A percentile compares a stretch with the other conserved stretches of the same genome.
Evolutionary conservation across 1,139 yeast species (phyloP).

Genomic region (Taphrina betulina): DNA sequence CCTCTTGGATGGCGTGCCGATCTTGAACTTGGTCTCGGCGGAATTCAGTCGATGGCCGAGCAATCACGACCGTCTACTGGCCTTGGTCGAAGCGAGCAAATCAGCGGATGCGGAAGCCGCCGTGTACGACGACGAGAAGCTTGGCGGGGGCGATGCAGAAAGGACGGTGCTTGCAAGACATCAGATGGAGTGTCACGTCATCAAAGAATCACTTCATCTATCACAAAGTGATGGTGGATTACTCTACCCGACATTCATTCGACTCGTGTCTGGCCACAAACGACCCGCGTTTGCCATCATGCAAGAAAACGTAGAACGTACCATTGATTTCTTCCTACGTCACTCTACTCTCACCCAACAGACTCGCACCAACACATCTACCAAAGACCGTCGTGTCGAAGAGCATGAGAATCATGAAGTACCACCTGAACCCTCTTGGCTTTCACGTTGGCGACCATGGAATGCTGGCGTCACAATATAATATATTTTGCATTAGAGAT

Average conservation of each 20-base stretch:
- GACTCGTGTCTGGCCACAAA: neutral
- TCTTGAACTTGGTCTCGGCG: slow-evolving; percentile 5
- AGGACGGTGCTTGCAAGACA: neutral
- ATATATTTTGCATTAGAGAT: too few relatives aligned
- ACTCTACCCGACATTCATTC: neutral
- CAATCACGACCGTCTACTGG: slow-evolving; percentile 5
- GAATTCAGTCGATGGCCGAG: slow-evolving; percentile 7
- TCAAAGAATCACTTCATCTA: slow-evolving; percentile 8
- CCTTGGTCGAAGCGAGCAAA: neutral
- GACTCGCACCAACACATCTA: too few relatives aligned
- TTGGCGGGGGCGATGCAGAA: too few relatives aligned
- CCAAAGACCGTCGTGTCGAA: too few relatives aligned
- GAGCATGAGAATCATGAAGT: too few relatives aligned
- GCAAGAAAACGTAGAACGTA: slow-evolving; percentile 7
- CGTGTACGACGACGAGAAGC: too few relatives aligned
- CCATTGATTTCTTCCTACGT: neutral
- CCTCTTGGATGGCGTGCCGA: neutral
- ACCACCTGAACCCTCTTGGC: too few relatives aligned
- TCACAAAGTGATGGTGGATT: slow-evolving; percentile 14
- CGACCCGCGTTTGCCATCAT: neutral
- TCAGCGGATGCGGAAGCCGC: neutral
- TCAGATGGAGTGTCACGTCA: slow-evolving; percentile 2
- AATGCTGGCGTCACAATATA: too few relatives aligned
- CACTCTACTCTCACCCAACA: neutral
- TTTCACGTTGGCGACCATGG: too few relatives aligned